Conservation (phyloP, 495 filamentous ascomycete genomes). For the Daldinia decipiens region DNA sequence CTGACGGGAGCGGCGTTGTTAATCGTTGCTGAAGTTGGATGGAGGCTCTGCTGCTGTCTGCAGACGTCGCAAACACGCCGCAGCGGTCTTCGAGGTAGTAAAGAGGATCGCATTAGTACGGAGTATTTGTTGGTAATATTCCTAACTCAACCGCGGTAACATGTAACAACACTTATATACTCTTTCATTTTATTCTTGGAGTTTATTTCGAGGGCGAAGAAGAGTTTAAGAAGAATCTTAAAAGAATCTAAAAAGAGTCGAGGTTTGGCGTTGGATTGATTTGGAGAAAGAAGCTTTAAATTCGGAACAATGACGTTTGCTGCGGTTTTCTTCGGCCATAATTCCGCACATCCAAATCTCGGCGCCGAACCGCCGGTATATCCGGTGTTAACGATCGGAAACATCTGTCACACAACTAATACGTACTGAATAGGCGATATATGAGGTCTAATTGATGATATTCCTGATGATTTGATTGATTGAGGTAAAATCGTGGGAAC, state of each 20-base stretch:
- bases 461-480: no score
- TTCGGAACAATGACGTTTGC: slow-evolving; percentile 31
- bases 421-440: no score
- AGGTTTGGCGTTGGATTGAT: slow-evolving; percentile 6
- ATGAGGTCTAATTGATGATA: no score
- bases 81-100: slow-evolving; percentile 20
- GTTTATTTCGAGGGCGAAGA: not conserved
- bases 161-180: not conserved
- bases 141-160: not conserved
- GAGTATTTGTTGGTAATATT: not conserved
- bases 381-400: not conserved
- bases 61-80: slow-evolving; percentile 44
- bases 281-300: slow-evolving; percentile 26
- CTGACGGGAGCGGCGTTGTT: no score
- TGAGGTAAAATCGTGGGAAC: no score
- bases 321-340: slow-evolving; percentile 26
- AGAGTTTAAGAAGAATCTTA: not conserved
- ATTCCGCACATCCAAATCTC: slow-evolving; percentile 27
- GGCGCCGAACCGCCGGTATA: slow-evolving; percentile 33
- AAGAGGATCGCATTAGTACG: slow-evolving; percentile 35
- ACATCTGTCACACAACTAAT: no score
- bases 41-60: slow-evolving; percentile 33
- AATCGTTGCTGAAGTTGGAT: slow-evolving; percentile 12
- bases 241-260: not conserved
- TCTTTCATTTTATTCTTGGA: not conserved